Conservation (phyloP, 2,329 filamentous ascomycete species). For the Xylariales sp. region DNA sequence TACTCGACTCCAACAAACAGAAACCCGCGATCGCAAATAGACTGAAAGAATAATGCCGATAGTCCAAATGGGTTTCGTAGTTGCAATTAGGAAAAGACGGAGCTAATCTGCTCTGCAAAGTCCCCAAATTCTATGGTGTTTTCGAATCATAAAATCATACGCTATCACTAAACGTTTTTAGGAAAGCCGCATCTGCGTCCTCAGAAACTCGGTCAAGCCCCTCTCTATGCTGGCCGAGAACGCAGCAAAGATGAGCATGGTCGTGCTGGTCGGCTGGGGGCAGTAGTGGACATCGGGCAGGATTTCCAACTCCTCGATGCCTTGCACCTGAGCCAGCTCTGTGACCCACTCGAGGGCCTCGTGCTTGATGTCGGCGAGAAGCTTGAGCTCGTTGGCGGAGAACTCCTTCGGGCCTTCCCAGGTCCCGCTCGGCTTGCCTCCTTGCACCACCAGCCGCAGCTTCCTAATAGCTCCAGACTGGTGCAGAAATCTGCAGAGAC, state of each 20-base stretch:
- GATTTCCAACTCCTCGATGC: conserved; percentile 46
- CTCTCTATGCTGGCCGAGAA: conserved; percentile 57
- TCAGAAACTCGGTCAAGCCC: conserved; percentile 50
- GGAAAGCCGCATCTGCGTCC: too few relatives aligned
- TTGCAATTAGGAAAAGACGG: too few relatives aligned
- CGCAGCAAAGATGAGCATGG: conserved; percentile 53
- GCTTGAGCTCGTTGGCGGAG: conserved; percentile 39
- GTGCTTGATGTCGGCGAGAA: conserved; percentile 37
- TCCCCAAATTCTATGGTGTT: too few relatives aligned
- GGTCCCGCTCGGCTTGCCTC: conserved; percentile 40
- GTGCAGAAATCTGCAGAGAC: conserved; percentile 44
- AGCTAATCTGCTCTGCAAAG: too few relatives aligned
- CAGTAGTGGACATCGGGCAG: conserved; percentile 49
- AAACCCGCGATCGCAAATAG: too few relatives aligned
- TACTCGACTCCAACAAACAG: too few relatives aligned
- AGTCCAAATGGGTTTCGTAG: too few relatives aligned
- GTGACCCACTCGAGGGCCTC: conserved; percentile 54
- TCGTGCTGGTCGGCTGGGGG: conserved; percentile 45
- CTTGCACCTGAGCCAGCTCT: conserved; percentile 46
- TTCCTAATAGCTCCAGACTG: conserved; percentile 32
- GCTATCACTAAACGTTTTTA: too few relatives aligned
- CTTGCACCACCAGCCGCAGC: conserved; percentile 49
- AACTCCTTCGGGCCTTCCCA: conserved; percentile 47
- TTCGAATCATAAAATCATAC: too few relatives aligned
- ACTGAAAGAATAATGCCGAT: too few relatives aligned